Conservation (phyloP, 306 rosid genomes). For the Rosa multiflora region DNA sequence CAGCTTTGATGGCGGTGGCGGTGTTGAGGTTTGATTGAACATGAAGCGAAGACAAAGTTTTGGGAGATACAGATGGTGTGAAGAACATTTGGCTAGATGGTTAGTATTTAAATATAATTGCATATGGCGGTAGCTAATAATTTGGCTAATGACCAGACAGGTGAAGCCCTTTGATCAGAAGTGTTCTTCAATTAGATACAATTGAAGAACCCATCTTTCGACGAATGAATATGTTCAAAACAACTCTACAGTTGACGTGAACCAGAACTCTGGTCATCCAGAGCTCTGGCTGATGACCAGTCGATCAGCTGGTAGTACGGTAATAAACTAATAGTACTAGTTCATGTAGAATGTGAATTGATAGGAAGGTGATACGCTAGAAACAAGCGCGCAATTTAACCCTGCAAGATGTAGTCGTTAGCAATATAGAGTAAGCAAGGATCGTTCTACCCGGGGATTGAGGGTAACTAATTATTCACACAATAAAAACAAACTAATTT, state of each 20-base stretch:
- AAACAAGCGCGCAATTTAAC: no score
- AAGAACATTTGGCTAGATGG: conserved; percentile 15
- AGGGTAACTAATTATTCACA: no score
- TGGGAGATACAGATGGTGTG: background rate
- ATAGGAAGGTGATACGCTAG: conserved; percentile 10
- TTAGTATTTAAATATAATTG: conserved; percentile 1
- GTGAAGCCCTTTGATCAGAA: conserved; percentile 7
- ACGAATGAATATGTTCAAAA: background rate
- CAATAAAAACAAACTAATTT: no score
- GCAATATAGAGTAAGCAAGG: no score
- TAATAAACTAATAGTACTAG: background rate
- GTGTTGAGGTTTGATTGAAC: conserved; percentile 69
- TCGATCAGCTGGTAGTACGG: conserved; percentile 2
- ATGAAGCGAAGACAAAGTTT: conserved; percentile 6
- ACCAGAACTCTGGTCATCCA: background rate
- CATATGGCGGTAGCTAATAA: conserved; percentile 15
- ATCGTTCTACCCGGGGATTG: no score
- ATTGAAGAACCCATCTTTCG: background rate
- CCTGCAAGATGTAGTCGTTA: no score
- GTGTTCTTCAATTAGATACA: background rate
- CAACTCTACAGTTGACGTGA: background rate
- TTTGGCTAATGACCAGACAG: conserved; percentile 25
- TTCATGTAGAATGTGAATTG: conserved; percentile 2
- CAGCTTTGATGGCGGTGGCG: conserved; percentile 58
- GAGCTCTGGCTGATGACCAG: conserved; percentile 14